phyloP scores from a whole-genome alignment of 805 yeast genomes.

The Blastobotrys americana region DNA sequence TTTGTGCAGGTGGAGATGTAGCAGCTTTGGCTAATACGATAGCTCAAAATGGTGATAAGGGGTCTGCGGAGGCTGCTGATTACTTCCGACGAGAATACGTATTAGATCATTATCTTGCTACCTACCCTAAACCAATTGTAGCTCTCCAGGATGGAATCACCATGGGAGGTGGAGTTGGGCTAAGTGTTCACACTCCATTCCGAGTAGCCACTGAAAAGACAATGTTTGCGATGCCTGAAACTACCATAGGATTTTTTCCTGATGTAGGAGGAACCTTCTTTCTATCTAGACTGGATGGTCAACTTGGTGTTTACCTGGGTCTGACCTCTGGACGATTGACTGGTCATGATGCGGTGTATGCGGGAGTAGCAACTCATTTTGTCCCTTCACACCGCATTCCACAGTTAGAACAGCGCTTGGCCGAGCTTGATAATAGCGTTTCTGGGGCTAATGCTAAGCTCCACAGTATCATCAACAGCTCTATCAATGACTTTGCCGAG shows the following conservation, averaged over 20 bases:
- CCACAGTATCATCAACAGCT: conserved; percentile 54
- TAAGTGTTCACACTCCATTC: conserved; percentile 84
- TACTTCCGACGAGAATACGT: conserved; percentile 79
- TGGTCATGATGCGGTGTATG: conserved; percentile 74
- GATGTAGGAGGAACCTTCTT: conserved; percentile 94
- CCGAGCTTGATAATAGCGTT: conserved; percentile 43
- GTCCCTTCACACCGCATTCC: conserved; percentile 59
- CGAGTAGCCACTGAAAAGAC: conserved; percentile 90
- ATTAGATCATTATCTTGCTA: conserved; percentile 68
- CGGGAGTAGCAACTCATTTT: conserved; percentile 89
- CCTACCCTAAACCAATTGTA: conserved; percentile 83
- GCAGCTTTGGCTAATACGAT: conserved; percentile 54
- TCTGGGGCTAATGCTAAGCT: conserved; percentile 31
- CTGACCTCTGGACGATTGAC: conserved; percentile 72
- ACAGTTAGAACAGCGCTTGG: conserved; percentile 56
- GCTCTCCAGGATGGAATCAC: conserved; percentile 84
- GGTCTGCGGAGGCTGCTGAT: conserved; percentile 46
- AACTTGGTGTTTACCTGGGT: conserved; percentile 78
- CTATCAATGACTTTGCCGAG: conserved; percentile 72
- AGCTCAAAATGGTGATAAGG: conserved; percentile 36
- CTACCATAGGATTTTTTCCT: conserved; percentile 92
- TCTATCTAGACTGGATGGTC: conserved; percentile 72
- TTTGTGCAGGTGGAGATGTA: conserved; percentile 97
- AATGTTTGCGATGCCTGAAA: conserved; percentile 94
- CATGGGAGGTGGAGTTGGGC: conserved; percentile 98